Base-by-base conservation (phyloP, 495 filamentous ascomycete genomes). In the Opeltia flavorubescens region DNA sequence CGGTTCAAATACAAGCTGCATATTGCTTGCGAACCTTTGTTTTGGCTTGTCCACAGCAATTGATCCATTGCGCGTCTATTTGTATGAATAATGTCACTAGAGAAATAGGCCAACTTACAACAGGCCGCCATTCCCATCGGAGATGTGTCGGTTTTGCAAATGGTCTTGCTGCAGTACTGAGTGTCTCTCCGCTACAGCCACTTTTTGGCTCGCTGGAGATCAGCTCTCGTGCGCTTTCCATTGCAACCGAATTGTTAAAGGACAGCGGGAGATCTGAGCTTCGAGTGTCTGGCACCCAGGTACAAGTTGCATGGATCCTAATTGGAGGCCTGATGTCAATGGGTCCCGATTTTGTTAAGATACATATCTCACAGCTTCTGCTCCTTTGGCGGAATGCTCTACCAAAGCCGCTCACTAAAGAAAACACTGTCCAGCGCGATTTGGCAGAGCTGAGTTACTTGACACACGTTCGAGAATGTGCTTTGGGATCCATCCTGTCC, bases 291-390 rank as follows among this genome's bases (percentile, higher is more conserved):
- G 83, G 83, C 54, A 94, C 86, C 13, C 91, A 99, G 58, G 87
- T 99, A 29, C 91, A 99, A 55, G 88, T 96, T 4, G 89, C 91
- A 17, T 99, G 91, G 91, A 94, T 94, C 35, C 63, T 99, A 44
- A 93, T 99, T 47, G 91, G 91, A 28, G 91, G 91, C 0, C 65
- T 99, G 21, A 96, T 96, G 93, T 84, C 89, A 5, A 70, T 96
- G 2, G 91, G 91, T 0, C 93, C 93, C 4, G 95, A 94, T 59
- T 99, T 99, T 60, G 89, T 96, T 62, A 99, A 99, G 64, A 96
- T 95, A 33, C 91, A 96, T 66, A 72, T 99, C 17, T 89, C 89
- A 2, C 91, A 96, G 61, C 67, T 99, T 38, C 79, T 96, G 44
- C 64, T 96, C n/a, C 71, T 99, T 11, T 99, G 91, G 91, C 95